Percentiles rank a stretch among this genome's conserved stretches.
phyloP scores from a whole-genome alignment of 495 filamentous ascomycete genomes.

The Clohesyomyces aquaticus region DNA sequence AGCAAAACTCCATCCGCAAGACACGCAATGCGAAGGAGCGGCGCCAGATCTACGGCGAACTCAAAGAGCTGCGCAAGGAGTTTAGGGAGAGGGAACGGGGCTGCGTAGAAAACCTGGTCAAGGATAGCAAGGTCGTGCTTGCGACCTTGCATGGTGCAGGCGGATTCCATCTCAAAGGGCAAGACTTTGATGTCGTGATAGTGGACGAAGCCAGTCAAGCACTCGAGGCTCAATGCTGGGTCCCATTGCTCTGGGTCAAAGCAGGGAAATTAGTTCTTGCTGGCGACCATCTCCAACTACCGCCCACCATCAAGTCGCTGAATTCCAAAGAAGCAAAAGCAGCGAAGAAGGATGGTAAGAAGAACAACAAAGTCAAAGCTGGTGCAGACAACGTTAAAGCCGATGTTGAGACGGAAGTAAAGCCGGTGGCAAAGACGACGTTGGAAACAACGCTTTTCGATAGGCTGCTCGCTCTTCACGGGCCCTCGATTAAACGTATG shows the following conservation, averaged over 20 bases:
- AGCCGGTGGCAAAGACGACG: constrained; percentile 49
- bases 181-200: constrained; percentile 90
- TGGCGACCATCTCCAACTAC: constrained; percentile 91
- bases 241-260: constrained; percentile 67
- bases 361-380: constrained; percentile 17
- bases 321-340: constrained; percentile 56
- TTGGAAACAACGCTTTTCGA: constrained; percentile 92
- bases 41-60: constrained; percentile 78
- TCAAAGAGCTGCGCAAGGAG: constrained; percentile 85
- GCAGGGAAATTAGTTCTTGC: constrained; percentile 88
- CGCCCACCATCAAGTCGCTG: constrained; percentile 87
- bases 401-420: constrained; percentile 39
- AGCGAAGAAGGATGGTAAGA: constrained; percentile 40
- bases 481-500: constrained; percentile 83
- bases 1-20: constrained; percentile 86
- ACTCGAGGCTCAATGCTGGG: constrained; percentile 96
- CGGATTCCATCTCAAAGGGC: constrained; percentile 75
- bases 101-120: constrained; percentile 76
- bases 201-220: constrained; percentile 97
- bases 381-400: constrained; percentile 30
- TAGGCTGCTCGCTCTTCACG: constrained; percentile 79
- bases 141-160: constrained; percentile 93
- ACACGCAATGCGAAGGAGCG: constrained; percentile 79
- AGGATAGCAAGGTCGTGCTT: constrained; percentile 80
- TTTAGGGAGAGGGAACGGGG: constrained; percentile 81